Evolutionary conservation across 1,284 basidiomycete genomes (phyloP).

Genomic region (Ceratobasidium sp.): DNA sequence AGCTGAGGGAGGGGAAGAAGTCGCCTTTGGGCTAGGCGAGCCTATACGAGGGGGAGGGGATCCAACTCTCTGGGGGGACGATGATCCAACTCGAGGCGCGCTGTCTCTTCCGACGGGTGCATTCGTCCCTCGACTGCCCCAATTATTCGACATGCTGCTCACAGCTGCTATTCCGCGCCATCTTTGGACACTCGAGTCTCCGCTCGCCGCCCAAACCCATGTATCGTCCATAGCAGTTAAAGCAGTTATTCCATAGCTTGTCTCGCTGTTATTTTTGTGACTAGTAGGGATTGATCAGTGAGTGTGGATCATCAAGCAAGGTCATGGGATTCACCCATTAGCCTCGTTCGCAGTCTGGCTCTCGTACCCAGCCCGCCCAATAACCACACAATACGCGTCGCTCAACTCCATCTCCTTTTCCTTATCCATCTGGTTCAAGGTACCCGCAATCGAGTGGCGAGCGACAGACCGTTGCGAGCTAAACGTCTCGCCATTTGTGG

Average conservation of each 20-base stretch:
- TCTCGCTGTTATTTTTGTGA: background rate
- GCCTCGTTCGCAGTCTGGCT: background rate
- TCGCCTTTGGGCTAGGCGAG: conserved; percentile 13
- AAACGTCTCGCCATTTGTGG: background rate
- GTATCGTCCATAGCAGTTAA: conserved; percentile 75
- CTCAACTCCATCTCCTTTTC: conserved; percentile 32
- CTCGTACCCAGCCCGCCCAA: conserved; percentile 24
- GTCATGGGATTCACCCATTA: conserved; percentile 3
- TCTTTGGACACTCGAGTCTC: conserved; percentile 77
- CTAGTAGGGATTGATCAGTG: background rate
- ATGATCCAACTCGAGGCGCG: background rate
- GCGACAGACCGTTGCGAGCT: background rate
- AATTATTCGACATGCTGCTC: background rate
- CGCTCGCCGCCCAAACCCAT: conserved; percentile 89
- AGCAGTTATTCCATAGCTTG: conserved; percentile 12
- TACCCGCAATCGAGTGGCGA: conserved; percentile 26
- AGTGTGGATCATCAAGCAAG: background rate
- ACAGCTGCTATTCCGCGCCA: conserved; percentile 59
- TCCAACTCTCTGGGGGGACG: conserved; percentile 16
- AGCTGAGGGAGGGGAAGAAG: background rate
- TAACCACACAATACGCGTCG: conserved; percentile 30
- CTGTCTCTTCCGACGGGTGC: background rate
- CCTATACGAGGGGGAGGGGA: conserved; percentile 15
- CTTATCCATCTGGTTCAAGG: conserved; percentile 17
- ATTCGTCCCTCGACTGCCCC: conserved; percentile 15